Conservation (phyloP, 2,329 filamentous ascomycete species). For the Hirsutella rhossiliensis region DNA sequence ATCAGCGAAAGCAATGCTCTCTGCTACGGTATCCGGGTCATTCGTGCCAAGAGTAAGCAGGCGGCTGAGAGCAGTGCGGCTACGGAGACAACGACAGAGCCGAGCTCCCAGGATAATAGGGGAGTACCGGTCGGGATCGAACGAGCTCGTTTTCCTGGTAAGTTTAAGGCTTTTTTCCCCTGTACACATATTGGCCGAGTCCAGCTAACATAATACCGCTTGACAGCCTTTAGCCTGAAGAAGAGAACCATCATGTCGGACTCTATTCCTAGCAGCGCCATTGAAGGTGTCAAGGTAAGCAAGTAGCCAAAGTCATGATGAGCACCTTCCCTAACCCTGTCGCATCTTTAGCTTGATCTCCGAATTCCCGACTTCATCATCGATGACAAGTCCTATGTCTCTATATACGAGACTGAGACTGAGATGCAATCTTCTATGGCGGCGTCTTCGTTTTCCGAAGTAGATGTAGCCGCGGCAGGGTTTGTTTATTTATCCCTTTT, state of each 20-base stretch:
- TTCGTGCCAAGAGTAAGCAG: neutral
- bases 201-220: too few relatives aligned
- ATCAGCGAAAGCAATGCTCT: slow-evolving; percentile 3
- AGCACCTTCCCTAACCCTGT: too few relatives aligned
- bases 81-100: too few relatives aligned
- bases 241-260: slow-evolving; percentile 2
- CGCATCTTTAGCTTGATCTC: neutral
- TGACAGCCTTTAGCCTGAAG: slow-evolving; percentile 1
- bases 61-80: too few relatives aligned
- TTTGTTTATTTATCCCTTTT: neutral
- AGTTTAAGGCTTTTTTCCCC: too few relatives aligned
- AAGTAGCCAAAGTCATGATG: too few relatives aligned
- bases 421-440: slow-evolving; percentile 2
- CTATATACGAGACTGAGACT: slow-evolving; percentile 3
- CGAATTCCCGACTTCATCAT: slow-evolving; percentile 3
- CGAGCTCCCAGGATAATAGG: neutral
- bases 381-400: slow-evolving; percentile 3
- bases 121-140: slow-evolving; percentile 1
- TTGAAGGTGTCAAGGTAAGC: neutral
- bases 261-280: neutral
- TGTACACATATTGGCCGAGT: too few relatives aligned
- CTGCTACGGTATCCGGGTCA: slow-evolving; percentile 3
- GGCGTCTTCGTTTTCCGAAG: slow-evolving; percentile 1
- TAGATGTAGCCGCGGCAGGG: slow-evolving; percentile 2
- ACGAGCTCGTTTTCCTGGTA: slow-evolving; percentile 1